Base-by-base conservation (phyloP, 257 asterid species). In the Osmanthus fragrans region DNA sequence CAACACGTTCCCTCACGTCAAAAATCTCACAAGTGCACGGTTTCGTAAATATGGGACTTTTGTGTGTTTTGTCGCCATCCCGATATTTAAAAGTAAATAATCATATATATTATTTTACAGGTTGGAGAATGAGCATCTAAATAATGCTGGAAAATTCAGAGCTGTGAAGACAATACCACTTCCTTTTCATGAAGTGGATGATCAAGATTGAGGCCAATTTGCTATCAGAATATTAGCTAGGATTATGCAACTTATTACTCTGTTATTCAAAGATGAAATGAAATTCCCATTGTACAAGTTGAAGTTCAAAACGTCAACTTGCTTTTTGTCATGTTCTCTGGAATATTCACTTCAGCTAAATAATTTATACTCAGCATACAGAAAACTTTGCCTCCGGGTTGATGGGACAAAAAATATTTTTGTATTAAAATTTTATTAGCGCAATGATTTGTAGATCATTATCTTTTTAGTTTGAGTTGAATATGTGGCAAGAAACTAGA, bases 41-140 rank as follows among this genome's bases (percentile, higher is more conserved):
- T 15, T 39, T 40, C 21, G 15, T 51, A n/a, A 1, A 74, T 60
- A 10, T 12, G 27, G 5, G 21, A 51, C 37, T 32, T 21, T 21
- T 11, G 19, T 4, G 13, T 32, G 40, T 37, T 37, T 37, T 37
- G 11, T 3, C 11, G 8, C 42, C 11, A 37, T 42, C 49, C 49
- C 16, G 16, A 4, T 11, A 42, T 4, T 10, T 3, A 42, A 42
- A 42, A 3, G 49, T 70, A 21, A 77, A 64, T 18, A 42, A 16
- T 15, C 11, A 21, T 74, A 2, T 4, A n/a, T 64, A 60, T n/a
- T 6, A 5, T 68, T n/a, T 39, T 39, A 79, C 92, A 95, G 99
- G 81, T 84, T 95, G 92, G 99, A 95, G 93, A 95, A 95, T 85
- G 99, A 95, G 88, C 99, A 95, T 91, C 94, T 95, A 73, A 95